These are phyloP conservation scores for Boletus smithii DNA, from an alignment of 1,284 basidiomycete genomes.

Conservation along the genomic window DNA sequence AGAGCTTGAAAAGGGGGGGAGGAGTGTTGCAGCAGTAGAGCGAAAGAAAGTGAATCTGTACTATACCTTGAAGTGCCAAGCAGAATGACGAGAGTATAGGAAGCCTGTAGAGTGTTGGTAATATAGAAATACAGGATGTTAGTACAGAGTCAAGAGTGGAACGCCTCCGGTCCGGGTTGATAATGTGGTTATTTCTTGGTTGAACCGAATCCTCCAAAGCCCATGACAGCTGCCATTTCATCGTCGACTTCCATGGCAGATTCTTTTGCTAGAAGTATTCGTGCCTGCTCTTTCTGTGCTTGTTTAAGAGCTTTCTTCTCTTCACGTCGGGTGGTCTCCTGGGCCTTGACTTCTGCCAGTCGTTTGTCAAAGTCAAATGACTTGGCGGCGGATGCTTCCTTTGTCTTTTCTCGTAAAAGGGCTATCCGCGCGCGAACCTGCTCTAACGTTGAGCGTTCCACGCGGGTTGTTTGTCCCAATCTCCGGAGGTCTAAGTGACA, in stretches of 20 bases:
- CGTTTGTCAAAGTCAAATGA: conserved; percentile 92
- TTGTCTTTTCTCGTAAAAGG: conserved; percentile 80
- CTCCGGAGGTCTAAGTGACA: conserved; percentile 72
- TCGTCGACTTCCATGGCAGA: conserved; percentile 47
- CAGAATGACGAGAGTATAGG: not conserved
- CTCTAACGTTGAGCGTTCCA: conserved; percentile 85
- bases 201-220: conserved; percentile 87
- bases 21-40: conserved; percentile 1
- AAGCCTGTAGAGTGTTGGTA: conserved; percentile 3
- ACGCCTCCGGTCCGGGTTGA: not conserved
- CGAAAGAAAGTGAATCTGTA: conserved; percentile 8
- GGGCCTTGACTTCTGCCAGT: conserved; percentile 77
- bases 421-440: conserved; percentile 92
- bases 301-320: conserved; percentile 73
- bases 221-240: conserved; percentile 86
- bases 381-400: conserved; percentile 75
- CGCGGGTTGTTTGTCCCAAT: conserved; percentile 91
- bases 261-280: conserved; percentile 59
- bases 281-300: conserved; percentile 66
- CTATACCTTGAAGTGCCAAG: conserved; percentile 20
- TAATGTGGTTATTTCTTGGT: conserved; percentile 60
- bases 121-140: conserved; percentile 36
- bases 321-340: conserved; percentile 59
- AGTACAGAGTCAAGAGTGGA: conserved; percentile 7
- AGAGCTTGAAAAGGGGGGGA: conserved; percentile 17